Evolutionary conservation across 805 yeast species (phyloP).

Genomic region (Alloascoidea africana): DNA sequence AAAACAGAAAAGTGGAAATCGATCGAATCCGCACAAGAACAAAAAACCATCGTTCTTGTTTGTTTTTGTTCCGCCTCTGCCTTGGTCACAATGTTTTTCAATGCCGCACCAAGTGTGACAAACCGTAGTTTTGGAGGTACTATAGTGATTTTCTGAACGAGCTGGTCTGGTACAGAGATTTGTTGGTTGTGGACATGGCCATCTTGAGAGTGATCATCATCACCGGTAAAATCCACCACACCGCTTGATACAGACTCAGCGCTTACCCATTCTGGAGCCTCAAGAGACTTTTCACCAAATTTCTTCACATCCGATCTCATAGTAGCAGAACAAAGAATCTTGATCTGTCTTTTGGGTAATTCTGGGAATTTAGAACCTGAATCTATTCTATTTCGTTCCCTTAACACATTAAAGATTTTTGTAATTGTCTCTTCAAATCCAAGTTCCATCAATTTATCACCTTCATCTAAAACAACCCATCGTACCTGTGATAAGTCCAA

Average conservation of each 20-base stretch:
- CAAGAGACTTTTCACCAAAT: slow-evolving; percentile 63
- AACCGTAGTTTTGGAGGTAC: slow-evolving; percentile 88
- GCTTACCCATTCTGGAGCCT: slow-evolving; percentile 58
- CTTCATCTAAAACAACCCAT: slow-evolving; percentile 91
- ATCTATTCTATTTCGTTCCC: slow-evolving; percentile 26
- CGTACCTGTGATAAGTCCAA: slow-evolving; percentile 61
- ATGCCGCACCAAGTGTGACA: slow-evolving; percentile 59
- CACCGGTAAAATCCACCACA: slow-evolving; percentile 17
- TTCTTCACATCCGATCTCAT: slow-evolving; percentile 67
- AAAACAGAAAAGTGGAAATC: slow-evolving; percentile 78
- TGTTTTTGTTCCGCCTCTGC: slow-evolving; percentile 11
- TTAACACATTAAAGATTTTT: slow-evolving; percentile 49
- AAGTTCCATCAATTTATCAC: slow-evolving; percentile 87
- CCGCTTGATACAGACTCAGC: slow-evolving; percentile 15
- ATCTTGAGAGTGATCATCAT: slow-evolving; percentile 13
- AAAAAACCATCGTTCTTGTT: slow-evolving; percentile 66
- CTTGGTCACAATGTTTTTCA: slow-evolving; percentile 31
- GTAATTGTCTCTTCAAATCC: slow-evolving; percentile 93
- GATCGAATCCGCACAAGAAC: slow-evolving; percentile 94
- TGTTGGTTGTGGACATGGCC: slow-evolving; percentile 9
- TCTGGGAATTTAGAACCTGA: slow-evolving; percentile 26
- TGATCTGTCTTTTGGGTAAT: slow-evolving; percentile 59
- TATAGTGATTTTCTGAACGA: slow-evolving; percentile 62
- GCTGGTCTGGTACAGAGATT: slow-evolving; percentile 75
- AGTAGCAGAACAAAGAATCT: slow-evolving; percentile 89